Evolutionary conservation across 2,329 filamentous ascomycete genomes (phyloP).

Genomic region (Phialemonium atrogriseum): DNA sequence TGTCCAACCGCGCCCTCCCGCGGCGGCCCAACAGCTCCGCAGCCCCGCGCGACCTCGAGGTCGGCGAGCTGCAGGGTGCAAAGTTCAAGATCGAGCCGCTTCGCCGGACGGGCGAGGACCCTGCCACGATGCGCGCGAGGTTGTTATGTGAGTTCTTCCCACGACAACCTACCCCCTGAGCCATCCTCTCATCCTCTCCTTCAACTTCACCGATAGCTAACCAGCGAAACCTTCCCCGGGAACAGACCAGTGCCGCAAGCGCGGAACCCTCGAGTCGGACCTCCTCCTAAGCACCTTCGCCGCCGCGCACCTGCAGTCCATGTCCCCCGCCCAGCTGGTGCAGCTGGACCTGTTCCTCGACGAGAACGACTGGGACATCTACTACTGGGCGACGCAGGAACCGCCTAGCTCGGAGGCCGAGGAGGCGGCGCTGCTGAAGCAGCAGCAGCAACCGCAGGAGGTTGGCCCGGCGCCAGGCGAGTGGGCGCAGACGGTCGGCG

Average conservation of each 20-base stretch:
- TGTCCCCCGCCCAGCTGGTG: slow-evolving; percentile 64
- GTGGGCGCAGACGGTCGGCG: slow-evolving; percentile 94
- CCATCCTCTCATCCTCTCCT: slow-evolving; percentile 3
- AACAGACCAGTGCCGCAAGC: slow-evolving; percentile 90
- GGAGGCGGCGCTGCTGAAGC: slow-evolving; percentile 15
- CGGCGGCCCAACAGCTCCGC: slow-evolving; percentile 12
- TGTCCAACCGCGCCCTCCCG: slow-evolving; percentile 12
- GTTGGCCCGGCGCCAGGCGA: slow-evolving; percentile 52
- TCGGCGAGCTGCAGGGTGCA: slow-evolving; percentile 82
- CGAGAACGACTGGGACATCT: slow-evolving; percentile 99
- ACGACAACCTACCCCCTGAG: too few species aligned
- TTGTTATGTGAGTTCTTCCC: slow-evolving; percentile 52
- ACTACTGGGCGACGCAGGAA: slow-evolving; percentile 97
- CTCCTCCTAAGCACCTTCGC: slow-evolving; percentile 95
- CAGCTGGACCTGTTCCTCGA: slow-evolving; percentile 92
- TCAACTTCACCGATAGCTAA: background rate
- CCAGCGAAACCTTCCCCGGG: too few species aligned
- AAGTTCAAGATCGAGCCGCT: slow-evolving; percentile 87
- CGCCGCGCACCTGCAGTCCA: slow-evolving; percentile 63
- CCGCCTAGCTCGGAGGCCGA: slow-evolving; percentile 28
- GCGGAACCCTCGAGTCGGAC: slow-evolving; percentile 91
- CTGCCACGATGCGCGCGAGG: slow-evolving; percentile 78
- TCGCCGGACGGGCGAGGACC: slow-evolving; percentile 73
- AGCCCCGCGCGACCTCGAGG: slow-evolving; percentile 53
- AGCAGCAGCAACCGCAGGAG: slow-evolving; percentile 12